These are phyloP conservation scores for Mycena rebaudengoi DNA, from an alignment of 768 basidiomycete species.

Conservation along the genomic window DNA sequence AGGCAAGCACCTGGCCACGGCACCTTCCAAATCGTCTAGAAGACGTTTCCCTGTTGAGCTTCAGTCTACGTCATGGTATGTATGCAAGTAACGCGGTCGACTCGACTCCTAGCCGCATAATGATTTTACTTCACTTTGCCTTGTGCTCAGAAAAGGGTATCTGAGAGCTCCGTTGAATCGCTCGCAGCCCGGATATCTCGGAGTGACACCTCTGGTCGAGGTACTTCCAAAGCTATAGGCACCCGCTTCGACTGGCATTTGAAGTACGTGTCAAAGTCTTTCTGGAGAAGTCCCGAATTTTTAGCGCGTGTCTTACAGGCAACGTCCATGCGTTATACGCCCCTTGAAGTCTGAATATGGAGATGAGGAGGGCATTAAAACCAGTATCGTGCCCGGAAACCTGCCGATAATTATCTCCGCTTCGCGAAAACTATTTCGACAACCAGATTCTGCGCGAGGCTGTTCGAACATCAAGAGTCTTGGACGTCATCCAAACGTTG, in stretches of 20 bases:
- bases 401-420: conserved; percentile 52
- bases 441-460: conserved; percentile 53
- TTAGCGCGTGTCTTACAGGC: conserved; percentile 41
- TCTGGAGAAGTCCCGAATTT: conserved; percentile 22
- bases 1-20: conserved; percentile 31
- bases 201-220: conserved; percentile 35
- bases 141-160: conserved; percentile 54
- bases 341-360: conserved; percentile 57
- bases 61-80: conserved; percentile 52
- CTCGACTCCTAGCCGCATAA: conserved; percentile 10
- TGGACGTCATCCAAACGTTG: conserved; percentile 43
- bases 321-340: conserved; percentile 48
- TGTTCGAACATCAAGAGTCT: conserved; percentile 51
- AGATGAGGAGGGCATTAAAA: conserved; percentile 52
- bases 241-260: conserved; percentile 68
- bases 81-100: conserved; percentile 48
- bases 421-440: conserved; percentile 60
- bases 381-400: conserved; percentile 43
- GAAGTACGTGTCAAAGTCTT: conserved; percentile 46
- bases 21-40: conserved; percentile 44
- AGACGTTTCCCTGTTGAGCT: conserved; percentile 44
- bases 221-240: conserved; percentile 77
- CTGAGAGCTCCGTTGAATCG: conserved; percentile 51
- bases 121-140: conserved; percentile 25
- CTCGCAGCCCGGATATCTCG: conserved; percentile 49